Evolutionary conservation across 192 early-diverging fungal genomes (phyloP), one percentile per base, ranked within the genome.

Genomic region (Dimargaris cristalligena): DNA sequence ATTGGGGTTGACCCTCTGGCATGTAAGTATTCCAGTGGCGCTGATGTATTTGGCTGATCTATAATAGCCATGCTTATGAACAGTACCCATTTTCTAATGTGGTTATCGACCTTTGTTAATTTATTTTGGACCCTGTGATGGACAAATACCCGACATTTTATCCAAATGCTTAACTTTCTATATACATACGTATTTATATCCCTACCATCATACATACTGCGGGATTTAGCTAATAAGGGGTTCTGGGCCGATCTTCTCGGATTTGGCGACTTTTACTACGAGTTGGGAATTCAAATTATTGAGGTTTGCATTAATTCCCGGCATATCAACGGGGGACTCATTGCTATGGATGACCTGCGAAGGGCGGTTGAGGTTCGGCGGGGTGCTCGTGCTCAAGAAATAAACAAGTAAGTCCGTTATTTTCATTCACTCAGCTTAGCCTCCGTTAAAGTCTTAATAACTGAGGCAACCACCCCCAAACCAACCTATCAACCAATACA

Each of bases 231-330:
- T 44, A 92, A 90, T 62, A 98, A 98, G 67, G 89, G 92, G 26
- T 90, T 90, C 61, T 94, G 93, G 95, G 80, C 90, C 0, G 92
- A 94, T 54, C 68, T 98, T 11, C 68, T 98, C 2, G 95, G 95
- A 0, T 84, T 96, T 6, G 90, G 93, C 18, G 92, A 96, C 66
- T 98, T 98, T 72, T 98, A 98, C 71, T 95, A 91, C 63, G 91
- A 96, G 52, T 76, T 98, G 3, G 88, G 83, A 0, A 82, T 97
- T n/a, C 92, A 94, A 58, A 87, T 94, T 34, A 86, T 86, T 45
- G 90, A 93, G 54, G 81, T 89, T 0, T 98, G 93, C 63, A 78
- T 94, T 13, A 77, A 82, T 26, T 92, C 90, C 1, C 64, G 92
- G 48, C 78, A 78, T 29, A 62, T 80, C 22, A 96, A 94, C 66